Conservation (phyloP, 345 rosid species). For the Euclidium syriacum region DNA sequence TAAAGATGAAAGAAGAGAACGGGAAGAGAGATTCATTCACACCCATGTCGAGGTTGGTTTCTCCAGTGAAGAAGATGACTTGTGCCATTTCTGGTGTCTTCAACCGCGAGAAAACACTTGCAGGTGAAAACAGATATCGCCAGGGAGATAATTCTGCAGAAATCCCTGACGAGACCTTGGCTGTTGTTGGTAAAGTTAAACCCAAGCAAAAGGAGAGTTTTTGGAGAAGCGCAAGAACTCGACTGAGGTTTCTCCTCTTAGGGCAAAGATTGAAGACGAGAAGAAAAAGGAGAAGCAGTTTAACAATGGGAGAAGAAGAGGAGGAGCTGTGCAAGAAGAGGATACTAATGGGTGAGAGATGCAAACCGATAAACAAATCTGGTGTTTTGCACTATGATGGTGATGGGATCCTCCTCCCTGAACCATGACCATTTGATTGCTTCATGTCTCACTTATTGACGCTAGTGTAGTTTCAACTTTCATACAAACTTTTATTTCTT, state of each 20-base stretch:
- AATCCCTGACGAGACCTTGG: neutral
- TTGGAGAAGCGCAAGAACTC: neutral
- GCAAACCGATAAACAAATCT: slow-evolving; percentile 46
- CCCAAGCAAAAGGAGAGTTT: neutral
- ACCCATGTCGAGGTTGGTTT: neutral
- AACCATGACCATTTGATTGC: slow-evolving; percentile 13
- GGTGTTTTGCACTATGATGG: slow-evolving; percentile 41
- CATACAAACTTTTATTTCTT: slow-evolving; percentile 9
- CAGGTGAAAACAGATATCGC: neutral
- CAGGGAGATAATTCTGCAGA: slow-evolving; percentile 1
- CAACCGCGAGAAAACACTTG: slow-evolving; percentile 6
- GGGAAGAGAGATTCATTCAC: neutral
- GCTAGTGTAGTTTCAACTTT: neutral
- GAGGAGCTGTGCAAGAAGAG: slow-evolving; percentile 66
- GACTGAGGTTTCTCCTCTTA: slow-evolving; percentile 20
- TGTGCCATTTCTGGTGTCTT: slow-evolving; percentile 30
- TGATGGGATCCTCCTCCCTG: slow-evolving; percentile 45
- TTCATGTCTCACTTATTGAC: neutral
- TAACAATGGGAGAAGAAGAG: neutral
- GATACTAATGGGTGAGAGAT: slow-evolving; percentile 61
- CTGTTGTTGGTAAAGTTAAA: neutral
- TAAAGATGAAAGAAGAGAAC: slow-evolving; percentile 7
- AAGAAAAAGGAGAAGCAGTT: slow-evolving; percentile 7
- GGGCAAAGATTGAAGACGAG: slow-evolving; percentile 28
- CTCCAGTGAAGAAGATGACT: slow-evolving; percentile 25